Evolutionary conservation across 164 flowering plant genomes (phyloP), one percentile per base, ranked within the genome.

Genomic region (Protea cynaroides): DNA sequence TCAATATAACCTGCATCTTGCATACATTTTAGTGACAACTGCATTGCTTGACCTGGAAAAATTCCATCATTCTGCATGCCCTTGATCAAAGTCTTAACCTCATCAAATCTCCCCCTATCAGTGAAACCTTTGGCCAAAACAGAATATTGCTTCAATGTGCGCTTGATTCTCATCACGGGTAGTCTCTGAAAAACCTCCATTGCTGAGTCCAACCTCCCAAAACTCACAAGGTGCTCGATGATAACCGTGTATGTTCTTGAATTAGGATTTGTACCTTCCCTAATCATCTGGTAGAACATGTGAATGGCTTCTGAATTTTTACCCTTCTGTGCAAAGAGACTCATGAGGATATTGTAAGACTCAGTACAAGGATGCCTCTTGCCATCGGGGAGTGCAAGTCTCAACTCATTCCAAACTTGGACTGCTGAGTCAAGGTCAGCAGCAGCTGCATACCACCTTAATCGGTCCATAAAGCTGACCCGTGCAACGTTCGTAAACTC

Each of bases 61-160:
- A 84, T 75, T 38, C 97, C 98, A 75, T 91, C 96, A 52, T 29
- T 73, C 58, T 17, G 76, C 96, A 91, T 91, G 55, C 86, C 90
- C 40, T 68, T 44, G 29, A 94, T 68, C 65, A 94, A 73, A 51
- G 11, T 62, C 62, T 76, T 81, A 37, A 85, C 93, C 54, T 63
- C 78, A 17, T 82, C 83, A 67, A 86, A 83, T 59, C 68, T 65
- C 38, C 78, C 72, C 8, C n/a, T 58, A 11, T 52, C 59, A 19
- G 59, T 62, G 59, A 87, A 83, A 12, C 76, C 85, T 14, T 82
- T 80, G 1, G 80, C 79, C 71, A 94, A 69, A 70, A 84, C 66
- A 7, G 79, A 75, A 65, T 77, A 94, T 74, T 85, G 96, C 74
- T 67, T 80, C 57, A 69, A 72, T 8, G 95, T 87, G 15, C 84